Conservation (phyloP, 257 asterid species). For the Rubia yunnanensis region DNA sequence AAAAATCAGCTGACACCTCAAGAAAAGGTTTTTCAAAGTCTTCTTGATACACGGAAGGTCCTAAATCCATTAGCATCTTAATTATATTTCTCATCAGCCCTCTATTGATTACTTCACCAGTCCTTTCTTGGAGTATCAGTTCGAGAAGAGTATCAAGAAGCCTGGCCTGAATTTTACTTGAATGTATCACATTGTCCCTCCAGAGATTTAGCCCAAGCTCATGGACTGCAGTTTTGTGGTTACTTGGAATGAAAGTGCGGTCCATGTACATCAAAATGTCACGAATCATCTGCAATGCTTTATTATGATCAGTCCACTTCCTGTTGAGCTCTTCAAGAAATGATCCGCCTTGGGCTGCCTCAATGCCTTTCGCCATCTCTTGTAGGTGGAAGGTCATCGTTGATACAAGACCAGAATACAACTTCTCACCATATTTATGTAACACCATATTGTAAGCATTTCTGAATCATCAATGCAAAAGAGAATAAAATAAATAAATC, state of each 20-base stretch:
- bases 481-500: slow-evolving; percentile 10
- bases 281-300: slow-evolving; percentile 76
- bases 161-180: slow-evolving; percentile 54
- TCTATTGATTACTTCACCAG: slow-evolving; percentile 78
- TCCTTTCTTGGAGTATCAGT: slow-evolving; percentile 54
- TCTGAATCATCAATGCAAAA: slow-evolving; percentile 34
- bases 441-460: slow-evolving; percentile 84
- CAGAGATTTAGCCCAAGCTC: slow-evolving; percentile 91
- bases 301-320: slow-evolving; percentile 78
- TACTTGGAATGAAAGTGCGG: slow-evolving; percentile 63
- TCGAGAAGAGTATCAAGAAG: slow-evolving; percentile 71
- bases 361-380: slow-evolving; percentile 56
- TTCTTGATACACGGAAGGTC: slow-evolving; percentile 71
- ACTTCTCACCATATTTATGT: slow-evolving; percentile 79
- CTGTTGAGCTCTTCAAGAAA: slow-evolving; percentile 77
- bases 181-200: slow-evolving; percentile 75
- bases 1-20: slow-evolving; percentile 77
- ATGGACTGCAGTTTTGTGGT: slow-evolving; percentile 59
- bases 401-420: slow-evolving; percentile 69
- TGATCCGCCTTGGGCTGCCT: slow-evolving; percentile 63
- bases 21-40: slow-evolving; percentile 82
- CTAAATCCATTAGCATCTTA: slow-evolving; percentile 83
- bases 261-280: slow-evolving; percentile 94
- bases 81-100: slow-evolving; percentile 77
- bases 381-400: slow-evolving; percentile 79